Conservation (phyloP, 352 stramenopile species). For the Globisporangium spinosum region DNA sequence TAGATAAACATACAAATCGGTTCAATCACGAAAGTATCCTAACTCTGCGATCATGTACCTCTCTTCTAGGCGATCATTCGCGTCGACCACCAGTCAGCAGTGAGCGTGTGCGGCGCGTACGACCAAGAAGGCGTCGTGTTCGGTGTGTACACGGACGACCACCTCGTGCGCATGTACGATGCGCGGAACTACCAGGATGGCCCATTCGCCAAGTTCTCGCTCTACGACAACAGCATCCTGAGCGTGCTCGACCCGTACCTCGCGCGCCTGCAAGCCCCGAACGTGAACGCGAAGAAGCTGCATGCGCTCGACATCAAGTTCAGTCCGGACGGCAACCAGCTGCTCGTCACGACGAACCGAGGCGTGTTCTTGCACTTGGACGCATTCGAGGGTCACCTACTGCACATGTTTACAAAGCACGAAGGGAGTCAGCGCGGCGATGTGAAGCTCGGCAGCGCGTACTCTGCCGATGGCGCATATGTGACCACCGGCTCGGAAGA, state of each 20-base stretch:
- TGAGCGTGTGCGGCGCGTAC: constrained; percentile 69
- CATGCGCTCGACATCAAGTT: constrained; percentile 81
- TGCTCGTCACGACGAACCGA: constrained; percentile 80
- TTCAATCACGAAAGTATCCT: neutral
- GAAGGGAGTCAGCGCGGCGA: constrained; percentile 28
- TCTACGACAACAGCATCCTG: constrained; percentile 74
- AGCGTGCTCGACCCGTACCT: constrained; percentile 60
- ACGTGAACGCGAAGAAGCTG: constrained; percentile 52
- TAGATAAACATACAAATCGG: neutral
- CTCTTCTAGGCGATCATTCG: constrained; percentile 52
- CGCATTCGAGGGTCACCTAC: constrained; percentile 77
- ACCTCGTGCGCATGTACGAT: constrained; percentile 88
- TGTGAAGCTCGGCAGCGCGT: constrained; percentile 55
- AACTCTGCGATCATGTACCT: neutral
- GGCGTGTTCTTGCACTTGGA: constrained; percentile 81
- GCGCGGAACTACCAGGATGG: constrained; percentile 85
- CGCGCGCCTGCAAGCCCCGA: constrained; percentile 43
- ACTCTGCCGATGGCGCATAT: constrained; percentile 75
- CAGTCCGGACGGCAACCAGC: constrained; percentile 80
- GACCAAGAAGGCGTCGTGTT: constrained; percentile 85
- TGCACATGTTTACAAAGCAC: constrained; percentile 71
- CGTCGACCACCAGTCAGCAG: constrained; percentile 54
- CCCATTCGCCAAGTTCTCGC: constrained; percentile 85
- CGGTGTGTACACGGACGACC: constrained; percentile 80
- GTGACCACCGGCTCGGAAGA: constrained; percentile 70